A percentile compares a stretch with the other conserved stretches of the same genome.
phyloP scores from a whole-genome alignment of 2,329 filamentous ascomycete species.

The Arthroderma sp. region DNA sequence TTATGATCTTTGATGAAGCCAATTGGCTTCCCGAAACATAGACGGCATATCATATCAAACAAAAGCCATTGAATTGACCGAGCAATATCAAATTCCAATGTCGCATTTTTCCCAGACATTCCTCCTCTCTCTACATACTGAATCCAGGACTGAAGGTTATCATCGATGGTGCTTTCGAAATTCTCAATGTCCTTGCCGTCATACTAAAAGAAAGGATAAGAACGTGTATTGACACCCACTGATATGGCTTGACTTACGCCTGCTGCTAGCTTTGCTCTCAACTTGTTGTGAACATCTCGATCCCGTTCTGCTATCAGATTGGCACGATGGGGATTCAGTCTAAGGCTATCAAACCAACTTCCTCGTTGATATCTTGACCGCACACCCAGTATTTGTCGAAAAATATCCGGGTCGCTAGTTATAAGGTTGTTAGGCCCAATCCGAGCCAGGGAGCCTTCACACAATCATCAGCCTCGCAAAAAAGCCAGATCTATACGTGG shows the following conservation, averaged over 20 bases:
- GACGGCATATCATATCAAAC: constrained; percentile 5
- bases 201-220: no score
- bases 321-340: constrained; percentile 2
- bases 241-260: no score
- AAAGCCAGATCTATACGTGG: no score
- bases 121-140: constrained; percentile 2
- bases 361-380: constrained; percentile 4
- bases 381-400: constrained; percentile 4
- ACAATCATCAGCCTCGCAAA: no score
- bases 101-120: constrained; percentile 2
- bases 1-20: constrained; percentile 3
- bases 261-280: no score
- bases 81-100: constrained; percentile 5
- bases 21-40: constrained; percentile 6
- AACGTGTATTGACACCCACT: no score
- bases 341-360: constrained; percentile 4
- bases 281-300: no score
- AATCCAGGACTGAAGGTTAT: constrained; percentile 2
- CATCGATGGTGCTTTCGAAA: constrained; percentile 2
- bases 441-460: constrained; percentile 4
- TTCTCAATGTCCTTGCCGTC: no score
- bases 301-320: no score
- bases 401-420: constrained; percentile 1
- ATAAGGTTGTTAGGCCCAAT: constrained; percentile 6
- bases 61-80: constrained; percentile 4